These are phyloP conservation scores for Teratosphaeria epicoccoides DNA, from an alignment of 2,329 filamentous ascomycete species.

Conservation along the genomic window DNA sequence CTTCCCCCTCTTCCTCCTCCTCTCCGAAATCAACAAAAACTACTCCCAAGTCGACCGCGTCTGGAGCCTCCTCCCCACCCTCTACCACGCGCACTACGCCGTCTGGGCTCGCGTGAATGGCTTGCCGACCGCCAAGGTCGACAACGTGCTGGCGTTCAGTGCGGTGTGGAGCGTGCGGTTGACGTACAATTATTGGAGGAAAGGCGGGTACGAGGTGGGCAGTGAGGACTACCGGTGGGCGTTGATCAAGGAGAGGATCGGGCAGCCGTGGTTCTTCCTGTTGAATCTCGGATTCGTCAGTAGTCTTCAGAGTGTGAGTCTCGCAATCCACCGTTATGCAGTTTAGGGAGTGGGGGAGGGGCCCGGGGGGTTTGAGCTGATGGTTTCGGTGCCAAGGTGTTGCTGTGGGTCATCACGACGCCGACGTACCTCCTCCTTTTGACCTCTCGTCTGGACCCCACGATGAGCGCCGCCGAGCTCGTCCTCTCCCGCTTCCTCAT, in stretches of 20 bases:
- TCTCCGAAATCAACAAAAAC: constrained; percentile 80
- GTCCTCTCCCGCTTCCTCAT: constrained; percentile 47
- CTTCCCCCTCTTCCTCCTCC: constrained; percentile 59
- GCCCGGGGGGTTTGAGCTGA: too few species aligned
- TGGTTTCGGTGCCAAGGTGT: too few species aligned
- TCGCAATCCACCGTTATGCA: too few species aligned
- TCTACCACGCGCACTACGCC: constrained; percentile 78
- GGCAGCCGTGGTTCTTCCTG: constrained; percentile 59
- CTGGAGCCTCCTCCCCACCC: constrained; percentile 80
- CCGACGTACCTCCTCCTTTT: constrained; percentile 80
- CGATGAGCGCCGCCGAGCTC: constrained; percentile 43
- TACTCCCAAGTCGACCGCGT: constrained; percentile 92
- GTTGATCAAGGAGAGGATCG: constrained; percentile 58
- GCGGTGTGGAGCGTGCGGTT: constrained; percentile 59
- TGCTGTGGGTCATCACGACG: constrained; percentile 67
- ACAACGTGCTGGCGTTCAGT: constrained; percentile 61
- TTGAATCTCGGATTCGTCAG: constrained; percentile 89
- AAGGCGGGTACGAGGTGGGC: constrained; percentile 78
- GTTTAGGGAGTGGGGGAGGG: too few species aligned
- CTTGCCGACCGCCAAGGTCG: constrained; percentile 57
- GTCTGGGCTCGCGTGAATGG: constrained; percentile 71
- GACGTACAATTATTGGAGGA: constrained; percentile 95
- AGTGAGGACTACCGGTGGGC: constrained; percentile 94
- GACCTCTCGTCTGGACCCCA: constrained; percentile 48
- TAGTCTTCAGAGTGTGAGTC: constrained; percentile 53